Conservation (phyloP, 2,329 filamentous ascomycete species). For the Coniella vitis region DNA sequence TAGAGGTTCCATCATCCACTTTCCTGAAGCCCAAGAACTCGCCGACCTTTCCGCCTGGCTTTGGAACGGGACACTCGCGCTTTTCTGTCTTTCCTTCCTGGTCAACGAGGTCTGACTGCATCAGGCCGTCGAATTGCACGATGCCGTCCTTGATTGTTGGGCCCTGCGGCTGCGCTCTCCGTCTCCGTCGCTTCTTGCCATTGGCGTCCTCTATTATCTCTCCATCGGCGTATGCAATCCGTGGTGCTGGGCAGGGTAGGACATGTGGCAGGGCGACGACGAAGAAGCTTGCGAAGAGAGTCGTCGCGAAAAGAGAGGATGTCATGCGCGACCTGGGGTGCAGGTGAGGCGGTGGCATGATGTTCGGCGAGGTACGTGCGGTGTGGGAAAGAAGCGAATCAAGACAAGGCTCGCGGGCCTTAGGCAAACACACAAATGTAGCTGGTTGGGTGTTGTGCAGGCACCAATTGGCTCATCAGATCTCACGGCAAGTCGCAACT, state of each 20-base stretch:
- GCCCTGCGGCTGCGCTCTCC: constrained; percentile 21
- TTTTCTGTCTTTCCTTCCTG: constrained; percentile 35
- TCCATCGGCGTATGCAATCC: constrained; percentile 68
- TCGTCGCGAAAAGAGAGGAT: constrained; percentile 90
- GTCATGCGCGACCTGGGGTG: constrained; percentile 92
- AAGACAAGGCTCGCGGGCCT: no score
- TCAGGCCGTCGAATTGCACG: constrained; percentile 38
- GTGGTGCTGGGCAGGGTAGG: constrained; percentile 82
- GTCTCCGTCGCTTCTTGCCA: constrained; percentile 36
- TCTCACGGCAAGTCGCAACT: neutral
- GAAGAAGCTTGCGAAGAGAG: constrained; percentile 79
- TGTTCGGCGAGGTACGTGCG: no score
- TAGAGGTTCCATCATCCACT: constrained; percentile 19
- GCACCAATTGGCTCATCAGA: no score
- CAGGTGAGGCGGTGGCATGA: constrained; percentile 79
- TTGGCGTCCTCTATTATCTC: constrained; percentile 39
- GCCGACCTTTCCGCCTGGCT: constrained; percentile 62
- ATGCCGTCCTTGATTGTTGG: constrained; percentile 24
- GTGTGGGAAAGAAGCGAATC: no score
- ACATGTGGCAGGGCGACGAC: constrained; percentile 88
- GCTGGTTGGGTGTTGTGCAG: neutral
- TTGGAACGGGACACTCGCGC: constrained; percentile 87
- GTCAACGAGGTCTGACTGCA: constrained; percentile 35
- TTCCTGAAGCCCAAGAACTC: constrained; percentile 55
- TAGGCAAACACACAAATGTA: no score